A percentile compares a stretch with the other conserved stretches of the same genome.
phyloP scores from a whole-genome alignment of 1,284 basidiomycete genomes.

The Melampsora larici-populina region DNA sequence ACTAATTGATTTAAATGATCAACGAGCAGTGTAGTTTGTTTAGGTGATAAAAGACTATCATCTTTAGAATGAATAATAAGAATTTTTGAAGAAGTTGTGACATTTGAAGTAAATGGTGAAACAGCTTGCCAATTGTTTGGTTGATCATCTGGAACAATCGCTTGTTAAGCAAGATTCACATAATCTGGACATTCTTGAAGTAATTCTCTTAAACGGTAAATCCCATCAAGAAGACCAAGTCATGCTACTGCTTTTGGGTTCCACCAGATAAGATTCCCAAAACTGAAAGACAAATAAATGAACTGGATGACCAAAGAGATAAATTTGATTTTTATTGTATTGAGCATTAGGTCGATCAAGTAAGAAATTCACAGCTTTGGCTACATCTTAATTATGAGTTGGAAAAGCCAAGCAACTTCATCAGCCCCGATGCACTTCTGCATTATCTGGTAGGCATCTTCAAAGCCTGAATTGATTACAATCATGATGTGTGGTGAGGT shows the following conservation, averaged over 20 bases:
- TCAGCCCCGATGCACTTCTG: too few species aligned
- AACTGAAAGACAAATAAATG: slow-evolving; percentile 31
- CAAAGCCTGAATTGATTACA: too few species aligned
- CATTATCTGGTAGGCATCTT: too few species aligned
- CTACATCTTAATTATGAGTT: slow-evolving; percentile 25
- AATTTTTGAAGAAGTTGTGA: slow-evolving; percentile 1
- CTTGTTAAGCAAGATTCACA: slow-evolving; percentile 6
- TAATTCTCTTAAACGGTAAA: slow-evolving; percentile 23
- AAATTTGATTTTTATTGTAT: slow-evolving; percentile 1
- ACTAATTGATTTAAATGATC: neutral
- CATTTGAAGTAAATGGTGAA: neutral
- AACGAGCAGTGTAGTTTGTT: slow-evolving; percentile 16
- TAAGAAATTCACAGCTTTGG: slow-evolving; percentile 6
- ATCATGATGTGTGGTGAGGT: too few species aligned
- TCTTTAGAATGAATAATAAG: slow-evolving; percentile 29
- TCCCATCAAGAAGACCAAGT: slow-evolving; percentile 36
- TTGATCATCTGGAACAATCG: neutral
- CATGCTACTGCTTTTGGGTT: slow-evolving; percentile 1
- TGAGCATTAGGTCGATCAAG: neutral
- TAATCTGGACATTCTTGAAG: slow-evolving; percentile 36
- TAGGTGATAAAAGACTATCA: slow-evolving; percentile 20
- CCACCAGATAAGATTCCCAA: slow-evolving; percentile 8
- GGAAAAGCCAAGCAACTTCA: slow-evolving; percentile 4
- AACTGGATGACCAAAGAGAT: slow-evolving; percentile 38
- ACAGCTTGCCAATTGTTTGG: neutral